These are phyloP conservation scores for Aureobasidium sp. DNA, from an alignment of 2,329 filamentous ascomycete species.

Conservation along the genomic window DNA sequence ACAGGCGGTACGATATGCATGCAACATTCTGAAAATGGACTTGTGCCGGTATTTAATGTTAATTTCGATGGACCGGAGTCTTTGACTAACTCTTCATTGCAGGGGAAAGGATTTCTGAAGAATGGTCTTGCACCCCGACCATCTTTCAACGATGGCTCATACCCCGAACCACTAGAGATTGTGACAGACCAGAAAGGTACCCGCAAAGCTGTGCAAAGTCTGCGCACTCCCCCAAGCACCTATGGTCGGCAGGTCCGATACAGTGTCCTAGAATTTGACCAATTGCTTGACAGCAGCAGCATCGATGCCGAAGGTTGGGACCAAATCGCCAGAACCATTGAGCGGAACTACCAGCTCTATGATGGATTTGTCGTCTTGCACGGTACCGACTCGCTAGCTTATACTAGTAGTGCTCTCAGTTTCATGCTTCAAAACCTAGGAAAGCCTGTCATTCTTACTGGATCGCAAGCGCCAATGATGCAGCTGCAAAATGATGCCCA, in stretches of 20 bases:
- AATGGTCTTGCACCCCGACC: conserved; percentile 73
- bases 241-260: conserved; percentile 79
- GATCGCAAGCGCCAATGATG: conserved; percentile 67
- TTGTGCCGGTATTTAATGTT: conserved; percentile 55
- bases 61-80: not conserved
- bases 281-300: conserved; percentile 79
- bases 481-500: conserved; percentile 85
- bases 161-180: conserved; percentile 48
- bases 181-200: conserved; percentile 43
- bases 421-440: conserved; percentile 90
- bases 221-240: conserved; percentile 71
- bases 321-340: conserved; percentile 69
- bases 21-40: conserved; percentile 69
- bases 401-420: conserved; percentile 81
- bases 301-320: conserved; percentile 83
- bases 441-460: conserved; percentile 81
- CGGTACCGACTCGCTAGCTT: conserved; percentile 79
- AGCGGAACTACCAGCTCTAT: conserved; percentile 78
- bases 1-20: conserved; percentile 88
- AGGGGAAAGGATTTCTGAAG: conserved; percentile 62
- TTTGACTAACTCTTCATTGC: not conserved
- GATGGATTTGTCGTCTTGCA: conserved; percentile 89
- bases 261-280: conserved; percentile 73
- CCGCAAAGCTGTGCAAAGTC: conserved; percentile 51
- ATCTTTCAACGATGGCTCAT: conserved; percentile 73